Evolutionary conservation across 768 basidiomycete genomes (phyloP).

Genomic region (Mycena capillaripes): DNA sequence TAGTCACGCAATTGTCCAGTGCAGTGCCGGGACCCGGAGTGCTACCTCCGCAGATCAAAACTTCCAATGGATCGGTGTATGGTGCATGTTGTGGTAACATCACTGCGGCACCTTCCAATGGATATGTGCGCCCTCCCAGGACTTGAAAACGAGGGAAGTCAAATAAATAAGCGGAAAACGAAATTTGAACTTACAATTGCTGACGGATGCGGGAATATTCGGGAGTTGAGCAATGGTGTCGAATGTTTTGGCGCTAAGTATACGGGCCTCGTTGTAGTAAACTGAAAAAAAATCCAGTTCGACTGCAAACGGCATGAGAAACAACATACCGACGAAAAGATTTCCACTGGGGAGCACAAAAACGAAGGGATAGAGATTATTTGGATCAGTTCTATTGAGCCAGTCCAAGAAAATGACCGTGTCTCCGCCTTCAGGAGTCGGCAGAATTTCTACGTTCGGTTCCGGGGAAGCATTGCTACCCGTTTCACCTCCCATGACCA

Average conservation of each 20-base stretch:
- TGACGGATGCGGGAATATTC: conserved; percentile 82
- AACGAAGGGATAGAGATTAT: conserved; percentile 86
- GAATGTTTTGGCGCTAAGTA: conserved; percentile 77
- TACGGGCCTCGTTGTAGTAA: conserved; percentile 87
- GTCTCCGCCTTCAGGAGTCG: conserved; percentile 73
- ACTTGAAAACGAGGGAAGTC: conserved; percentile 48
- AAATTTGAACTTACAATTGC: conserved; percentile 59
- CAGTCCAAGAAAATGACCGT: conserved; percentile 75
- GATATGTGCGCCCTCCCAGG: conserved; percentile 83
- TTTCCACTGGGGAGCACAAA: conserved; percentile 77
- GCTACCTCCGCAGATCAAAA: conserved; percentile 85
- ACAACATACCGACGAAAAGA: conserved; percentile 74
- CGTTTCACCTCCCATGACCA: conserved; percentile 69
- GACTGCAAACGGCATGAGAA: neutral
- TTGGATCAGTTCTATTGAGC: conserved; percentile 80
- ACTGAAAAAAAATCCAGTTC: conserved; percentile 48
- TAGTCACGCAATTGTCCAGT: conserved; percentile 80
- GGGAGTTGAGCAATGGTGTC: conserved; percentile 71
- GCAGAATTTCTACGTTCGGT: conserved; percentile 81
- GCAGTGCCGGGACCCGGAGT: conserved; percentile 63
- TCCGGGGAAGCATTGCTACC: conserved; percentile 79
- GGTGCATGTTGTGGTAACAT: conserved; percentile 80
- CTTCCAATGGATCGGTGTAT: conserved; percentile 78
- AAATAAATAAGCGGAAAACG: neutral
- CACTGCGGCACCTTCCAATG: conserved; percentile 79